phyloP scores from a whole-genome alignment of 2,329 filamentous ascomycete species.

The Fusarium vanettenii region DNA sequence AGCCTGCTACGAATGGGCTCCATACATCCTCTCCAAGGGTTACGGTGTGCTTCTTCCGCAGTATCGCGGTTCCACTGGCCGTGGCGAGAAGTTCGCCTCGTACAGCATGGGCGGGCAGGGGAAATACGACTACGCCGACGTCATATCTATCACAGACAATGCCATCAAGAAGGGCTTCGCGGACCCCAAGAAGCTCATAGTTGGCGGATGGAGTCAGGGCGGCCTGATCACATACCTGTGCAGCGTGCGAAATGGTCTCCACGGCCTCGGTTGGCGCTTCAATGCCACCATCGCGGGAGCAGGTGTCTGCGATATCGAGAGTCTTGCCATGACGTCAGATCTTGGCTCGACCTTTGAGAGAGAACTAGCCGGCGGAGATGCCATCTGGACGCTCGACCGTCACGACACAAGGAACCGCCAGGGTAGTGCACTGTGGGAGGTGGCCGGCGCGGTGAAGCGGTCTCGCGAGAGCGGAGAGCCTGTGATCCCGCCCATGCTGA shows the following conservation, averaged over 20 bases:
- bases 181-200: slow-evolving; percentile 46
- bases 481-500: slow-evolving; percentile 23
- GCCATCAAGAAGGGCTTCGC: slow-evolving; percentile 48
- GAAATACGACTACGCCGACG: slow-evolving; percentile 51
- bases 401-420: slow-evolving; percentile 25
- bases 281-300: slow-evolving; percentile 50
- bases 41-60: slow-evolving; percentile 52
- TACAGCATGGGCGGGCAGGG: slow-evolving; percentile 47
- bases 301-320: slow-evolving; percentile 52
- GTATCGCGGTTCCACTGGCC: slow-evolving; percentile 51
- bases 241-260: slow-evolving; percentile 49
- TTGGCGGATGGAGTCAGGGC: slow-evolving; percentile 53
- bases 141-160: slow-evolving; percentile 48
- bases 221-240: slow-evolving; percentile 53
- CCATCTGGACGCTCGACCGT: slow-evolving; percentile 7
- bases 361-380: slow-evolving; percentile 17
- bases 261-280: slow-evolving; percentile 50
- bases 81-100: slow-evolving; percentile 48
- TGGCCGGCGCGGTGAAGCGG: neutral
- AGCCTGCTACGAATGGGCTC: slow-evolving; percentile 40
- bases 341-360: slow-evolving; percentile 22
- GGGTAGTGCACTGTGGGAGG: slow-evolving; percentile 31
- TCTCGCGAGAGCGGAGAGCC: neutral
- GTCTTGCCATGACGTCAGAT: slow-evolving; percentile 47
- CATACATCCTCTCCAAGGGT: slow-evolving; percentile 49